Conservation (phyloP, 768 basidiomycete species). For the Amanita rubescens region DNA sequence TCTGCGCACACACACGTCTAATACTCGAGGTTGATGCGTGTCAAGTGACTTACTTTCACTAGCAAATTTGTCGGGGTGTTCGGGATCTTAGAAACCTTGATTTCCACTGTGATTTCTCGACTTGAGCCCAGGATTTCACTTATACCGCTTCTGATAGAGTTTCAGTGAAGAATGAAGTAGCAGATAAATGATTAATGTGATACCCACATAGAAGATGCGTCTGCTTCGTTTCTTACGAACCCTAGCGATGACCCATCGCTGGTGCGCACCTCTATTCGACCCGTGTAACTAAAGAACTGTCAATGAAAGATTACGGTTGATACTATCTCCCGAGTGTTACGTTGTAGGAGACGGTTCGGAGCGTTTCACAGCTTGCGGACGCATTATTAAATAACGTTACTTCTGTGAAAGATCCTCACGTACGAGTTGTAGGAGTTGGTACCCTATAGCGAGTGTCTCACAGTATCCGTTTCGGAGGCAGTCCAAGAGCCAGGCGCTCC, state of each 20-base stretch:
- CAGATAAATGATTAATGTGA: background rate
- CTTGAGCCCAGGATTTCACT: constrained; percentile 3
- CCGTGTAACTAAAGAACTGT: constrained; percentile 19
- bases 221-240: constrained; percentile 21
- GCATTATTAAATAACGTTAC: background rate
- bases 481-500: constrained; percentile 37
- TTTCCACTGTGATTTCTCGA: background rate
- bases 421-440: constrained; percentile 23
- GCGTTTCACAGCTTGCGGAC: background rate
- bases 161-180: background rate
- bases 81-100: background rate
- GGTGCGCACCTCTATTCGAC: constrained; percentile 30
- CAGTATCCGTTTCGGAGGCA: constrained; percentile 29
- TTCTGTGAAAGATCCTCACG: constrained; percentile 6
- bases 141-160: constrained; percentile 24
- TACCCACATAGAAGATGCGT: constrained; percentile 18
- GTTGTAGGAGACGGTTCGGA: background rate
- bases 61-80: background rate
- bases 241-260: constrained; percentile 22
- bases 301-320: background rate
- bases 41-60: background rate
- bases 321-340: background rate
- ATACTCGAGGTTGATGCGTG: background rate
- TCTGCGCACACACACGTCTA: constrained; percentile 17
- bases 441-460: constrained; percentile 5